Conservation (phyloP, 768 basidiomycete genomes). For the Heimioporus sp. region DNA sequence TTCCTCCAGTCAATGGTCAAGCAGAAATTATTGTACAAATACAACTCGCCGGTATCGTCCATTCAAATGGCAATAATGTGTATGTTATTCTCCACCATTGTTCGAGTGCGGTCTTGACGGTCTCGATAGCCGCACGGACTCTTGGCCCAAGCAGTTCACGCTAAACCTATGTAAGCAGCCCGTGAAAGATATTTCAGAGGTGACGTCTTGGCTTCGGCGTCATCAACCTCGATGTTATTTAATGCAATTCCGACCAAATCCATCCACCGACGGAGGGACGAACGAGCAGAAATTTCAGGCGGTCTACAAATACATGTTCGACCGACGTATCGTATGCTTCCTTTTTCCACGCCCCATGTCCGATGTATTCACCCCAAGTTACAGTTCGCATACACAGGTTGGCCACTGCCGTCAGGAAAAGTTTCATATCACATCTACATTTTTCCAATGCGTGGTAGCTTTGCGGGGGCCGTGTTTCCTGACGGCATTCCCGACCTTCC, state of each 20-base stretch:
- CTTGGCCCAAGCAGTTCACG: slow-evolving; percentile 50
- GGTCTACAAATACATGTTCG: slow-evolving; percentile 41
- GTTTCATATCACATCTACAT: slow-evolving; percentile 48
- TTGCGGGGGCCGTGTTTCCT: slow-evolving; percentile 53
- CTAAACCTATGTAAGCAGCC: slow-evolving; percentile 42
- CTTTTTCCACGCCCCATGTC: not conserved
- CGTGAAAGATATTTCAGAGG: slow-evolving; percentile 36
- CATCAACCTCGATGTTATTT: slow-evolving; percentile 34
- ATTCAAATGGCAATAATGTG: slow-evolving; percentile 27
- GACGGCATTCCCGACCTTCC: slow-evolving; percentile 47
- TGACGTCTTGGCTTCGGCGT: slow-evolving; percentile 49
- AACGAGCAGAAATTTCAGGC: slow-evolving; percentile 45
- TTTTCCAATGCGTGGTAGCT: slow-evolving; percentile 35
- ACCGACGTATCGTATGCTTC: slow-evolving; percentile 45
- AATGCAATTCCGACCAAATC: slow-evolving; percentile 38
- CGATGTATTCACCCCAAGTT: not conserved
- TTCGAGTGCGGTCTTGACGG: not conserved
- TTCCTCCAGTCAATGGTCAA: slow-evolving; percentile 35
- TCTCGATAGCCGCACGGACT: slow-evolving; percentile 43
- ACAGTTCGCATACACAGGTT: slow-evolving; percentile 53
- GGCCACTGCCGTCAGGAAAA: slow-evolving; percentile 43
- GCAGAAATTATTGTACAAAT: slow-evolving; percentile 37
- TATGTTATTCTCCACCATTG: slow-evolving; percentile 24
- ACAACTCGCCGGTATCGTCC: slow-evolving; percentile 29
- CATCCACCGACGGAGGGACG: slow-evolving; percentile 32